Evolutionary conservation across 768 basidiomycete genomes (phyloP), one percentile per base, ranked within the genome.

Genomic region (Brasilioporus rufonigricans): DNA sequence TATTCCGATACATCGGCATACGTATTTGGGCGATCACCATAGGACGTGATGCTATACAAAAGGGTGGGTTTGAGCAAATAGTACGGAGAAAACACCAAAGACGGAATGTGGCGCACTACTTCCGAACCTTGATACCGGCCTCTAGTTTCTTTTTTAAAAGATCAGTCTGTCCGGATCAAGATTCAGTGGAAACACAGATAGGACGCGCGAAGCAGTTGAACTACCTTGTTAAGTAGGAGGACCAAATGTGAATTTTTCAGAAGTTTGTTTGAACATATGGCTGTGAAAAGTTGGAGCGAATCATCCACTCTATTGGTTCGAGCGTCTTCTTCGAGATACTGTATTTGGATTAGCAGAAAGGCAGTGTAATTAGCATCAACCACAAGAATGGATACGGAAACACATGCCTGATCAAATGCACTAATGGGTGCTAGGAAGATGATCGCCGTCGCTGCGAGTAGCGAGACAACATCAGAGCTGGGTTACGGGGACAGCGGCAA

Each of bases 371-470:
- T 38, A 48, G 58, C 32, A 19, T 23, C 50, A 43, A 29, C 23
- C 38, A 32, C 44, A 38, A 39, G 18, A 31, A 44, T 13, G 48
- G 44, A 51, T 41, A 46, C 29, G n/a, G 21, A 43, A 44, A 52
- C 18, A 38, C 74, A 58, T 64, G 84, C 87, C 81, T 92, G 89
- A 76, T 93, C 89, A 66, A 89, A 93, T 38, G 91, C 91, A 63
- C 87, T 89, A 58, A 93, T 86, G 38, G 91, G 91, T 48, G 89
- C 91, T 47, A 93, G 74, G 70, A 93, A 93, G 69, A 93, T 92
- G 65, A 93, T 85, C 31, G 91, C 89, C 41, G 87, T 85, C 5
- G 88, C 89, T 91, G 64, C 45, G 32, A 53, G 53, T 10, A 46
- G 35, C 1, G 48, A 50, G 55, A 60, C 29, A 8, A 23, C 21